These are phyloP conservation scores for Fusarium secorum DNA, from an alignment of 2,329 filamentous ascomycete genomes.

Conservation along the genomic window DNA sequence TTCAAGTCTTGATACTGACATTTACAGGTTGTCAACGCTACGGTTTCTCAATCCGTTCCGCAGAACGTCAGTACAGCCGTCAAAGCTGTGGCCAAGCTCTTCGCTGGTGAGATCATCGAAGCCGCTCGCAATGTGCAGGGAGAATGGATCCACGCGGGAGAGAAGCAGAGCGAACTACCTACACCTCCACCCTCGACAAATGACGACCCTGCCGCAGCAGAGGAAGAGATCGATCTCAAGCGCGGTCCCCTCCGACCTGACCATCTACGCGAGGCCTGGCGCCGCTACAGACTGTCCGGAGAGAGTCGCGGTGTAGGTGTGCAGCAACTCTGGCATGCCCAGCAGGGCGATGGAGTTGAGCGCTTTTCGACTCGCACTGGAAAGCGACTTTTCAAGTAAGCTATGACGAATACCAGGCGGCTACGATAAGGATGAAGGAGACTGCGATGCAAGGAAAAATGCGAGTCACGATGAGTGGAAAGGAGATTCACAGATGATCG, in stretches of 20 bases:
- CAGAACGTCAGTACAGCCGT: slow-evolving; percentile 78
- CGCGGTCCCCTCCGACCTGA: slow-evolving; percentile 73
- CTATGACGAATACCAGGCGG: background rate
- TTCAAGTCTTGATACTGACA: slow-evolving; percentile 4
- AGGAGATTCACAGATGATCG: background rate
- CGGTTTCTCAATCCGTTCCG: slow-evolving; percentile 80
- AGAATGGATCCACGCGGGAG: slow-evolving; percentile 71
- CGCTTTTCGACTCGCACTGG: slow-evolving; percentile 64
- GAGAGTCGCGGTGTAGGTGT: slow-evolving; percentile 71
- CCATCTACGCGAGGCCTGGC: slow-evolving; percentile 76
- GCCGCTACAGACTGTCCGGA: slow-evolving; percentile 69
- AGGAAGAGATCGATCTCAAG: slow-evolving; percentile 40
- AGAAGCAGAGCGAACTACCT: slow-evolving; percentile 63
- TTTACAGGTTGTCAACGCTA: slow-evolving; percentile 75
- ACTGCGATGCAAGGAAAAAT: background rate
- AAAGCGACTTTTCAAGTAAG: slow-evolving; percentile 61
- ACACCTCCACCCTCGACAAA: slow-evolving; percentile 51
- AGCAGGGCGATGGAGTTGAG: slow-evolving; percentile 66
- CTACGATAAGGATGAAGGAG: background rate
- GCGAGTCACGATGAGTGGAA: background rate
- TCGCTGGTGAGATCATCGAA: slow-evolving; percentile 79
- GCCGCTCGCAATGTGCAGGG: slow-evolving; percentile 73
- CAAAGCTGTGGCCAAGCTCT: slow-evolving; percentile 78
- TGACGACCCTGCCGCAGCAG: slow-evolving; percentile 43
- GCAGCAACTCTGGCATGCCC: slow-evolving; percentile 67